Base-by-base conservation (phyloP, 2,329 filamentous ascomycete species). In the Aureobasidium musti region DNA sequence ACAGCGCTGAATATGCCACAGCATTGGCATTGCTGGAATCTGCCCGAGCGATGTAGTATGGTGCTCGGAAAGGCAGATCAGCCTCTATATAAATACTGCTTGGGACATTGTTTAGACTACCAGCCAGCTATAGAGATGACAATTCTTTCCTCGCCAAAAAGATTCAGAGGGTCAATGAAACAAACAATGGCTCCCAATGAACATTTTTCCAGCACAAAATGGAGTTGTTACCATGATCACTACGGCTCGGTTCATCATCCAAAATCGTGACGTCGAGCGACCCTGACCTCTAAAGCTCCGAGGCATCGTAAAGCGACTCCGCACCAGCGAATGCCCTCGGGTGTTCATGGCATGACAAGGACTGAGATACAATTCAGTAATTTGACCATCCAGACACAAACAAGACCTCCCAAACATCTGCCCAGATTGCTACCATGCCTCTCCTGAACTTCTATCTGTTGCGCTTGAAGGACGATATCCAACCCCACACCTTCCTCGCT, bases 371-470 rank as follows among this genome's bases (percentile, higher is more conserved):
- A 17, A 39, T 39, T 39, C 14, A 39, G 35, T 17, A 17, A 17
- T 39, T 14, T 17, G 17, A 17, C 14, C 17, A 39, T 2, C 13
- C 35, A 39, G 14, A 39, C 35, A 39, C 13, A 39, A 14, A 39
- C 13, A 39, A 19, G 11, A 1, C 14, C 23, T 19, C 45, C 26
- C 21, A 28, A 21, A 30, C 1, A 59, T 4, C 14, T 59, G 23
- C 35, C 17, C n/a, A 59, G 4, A 33, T 1, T 33, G 21, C 6
- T 75, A 63, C 49, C n/a, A 84, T 84, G 82, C 82, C 82, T 63
- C 76, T 83, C 68, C 81, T 79, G 69, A 81, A 80, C 2, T 70
- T 84, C 54, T 75, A 82, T 70, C 78, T 84, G 66, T 69, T 84
- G 54, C 74, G 79, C 33, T 77, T 84, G 3, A 69, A 73, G 19